Conservation (phyloP, 208 protist genomes). For the Phytomonas francai region DNA sequence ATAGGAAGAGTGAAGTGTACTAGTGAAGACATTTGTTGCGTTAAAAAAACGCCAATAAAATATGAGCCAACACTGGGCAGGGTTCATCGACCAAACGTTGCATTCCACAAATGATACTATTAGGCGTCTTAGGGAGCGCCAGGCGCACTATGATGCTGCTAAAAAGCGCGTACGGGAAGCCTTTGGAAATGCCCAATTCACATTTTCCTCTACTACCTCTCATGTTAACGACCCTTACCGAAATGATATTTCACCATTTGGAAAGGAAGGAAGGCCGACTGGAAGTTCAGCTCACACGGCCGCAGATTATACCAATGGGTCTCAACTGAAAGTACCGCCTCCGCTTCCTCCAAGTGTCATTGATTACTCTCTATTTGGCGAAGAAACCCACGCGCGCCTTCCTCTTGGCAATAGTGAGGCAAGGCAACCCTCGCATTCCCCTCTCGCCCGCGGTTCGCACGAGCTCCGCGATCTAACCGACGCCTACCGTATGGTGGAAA, state of each 20-base stretch:
- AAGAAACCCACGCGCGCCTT: neutral
- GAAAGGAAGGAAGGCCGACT: neutral
- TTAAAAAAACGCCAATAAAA: neutral
- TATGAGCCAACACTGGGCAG: conserved; percentile 25
- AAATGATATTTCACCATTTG: neutral
- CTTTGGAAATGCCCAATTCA: neutral
- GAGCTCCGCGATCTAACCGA: neutral
- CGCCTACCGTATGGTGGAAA: conserved; percentile 19
- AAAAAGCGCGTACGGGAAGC: conserved; percentile 12
- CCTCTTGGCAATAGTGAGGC: neutral
- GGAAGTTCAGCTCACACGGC: neutral
- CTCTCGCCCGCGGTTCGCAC: neutral
- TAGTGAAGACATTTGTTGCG: neutral
- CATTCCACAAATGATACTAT: conserved; percentile 39
- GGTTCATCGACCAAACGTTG: conserved; percentile 33
- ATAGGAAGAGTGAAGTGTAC: neutral
- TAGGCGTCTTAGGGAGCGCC: conserved; percentile 35
- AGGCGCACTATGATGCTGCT: conserved; percentile 21
- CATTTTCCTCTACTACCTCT: neutral
- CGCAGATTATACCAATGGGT: neutral
- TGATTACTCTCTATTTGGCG: neutral
- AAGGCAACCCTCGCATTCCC: neutral
- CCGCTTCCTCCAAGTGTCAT: neutral
- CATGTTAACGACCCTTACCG: neutral
- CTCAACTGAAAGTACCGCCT: neutral